Evolutionary conservation across 2,329 filamentous ascomycete species (phyloP).

Genomic region (Penicillium sp.): DNA sequence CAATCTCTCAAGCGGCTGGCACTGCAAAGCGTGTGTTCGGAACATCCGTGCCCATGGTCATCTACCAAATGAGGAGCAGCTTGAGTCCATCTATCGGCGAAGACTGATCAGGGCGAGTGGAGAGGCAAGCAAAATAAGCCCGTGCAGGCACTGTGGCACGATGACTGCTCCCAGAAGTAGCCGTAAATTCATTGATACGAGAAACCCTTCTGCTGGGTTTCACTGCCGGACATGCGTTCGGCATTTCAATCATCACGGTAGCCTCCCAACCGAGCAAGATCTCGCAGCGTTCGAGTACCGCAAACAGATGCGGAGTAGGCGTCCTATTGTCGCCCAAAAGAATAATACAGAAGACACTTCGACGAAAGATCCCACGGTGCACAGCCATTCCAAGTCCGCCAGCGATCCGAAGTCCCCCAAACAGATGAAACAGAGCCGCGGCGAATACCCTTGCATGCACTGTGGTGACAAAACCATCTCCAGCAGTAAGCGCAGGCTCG

Average conservation of each 20-base stretch:
- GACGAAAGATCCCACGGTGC: neutral
- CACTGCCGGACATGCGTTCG: slow-evolving; percentile 8
- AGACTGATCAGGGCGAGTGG: neutral
- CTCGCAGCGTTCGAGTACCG: neutral
- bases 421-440: slow-evolving; percentile 7
- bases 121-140: slow-evolving; percentile 1
- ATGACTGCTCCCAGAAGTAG: neutral
- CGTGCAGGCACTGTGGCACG: slow-evolving; percentile 2
- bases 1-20: slow-evolving; percentile 4
- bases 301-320: neutral
- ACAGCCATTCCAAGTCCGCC: neutral
- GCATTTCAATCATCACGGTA: neutral
- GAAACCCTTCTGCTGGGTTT: slow-evolving; percentile 2
- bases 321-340: neutral
- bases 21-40: slow-evolving; percentile 2
- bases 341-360: neutral
- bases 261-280: neutral
- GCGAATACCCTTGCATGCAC: slow-evolving; percentile 2
- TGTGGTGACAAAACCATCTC: slow-evolving; percentile 4
- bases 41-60: neutral
- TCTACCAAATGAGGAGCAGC: slow-evolving; percentile 5
- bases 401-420: neutral
- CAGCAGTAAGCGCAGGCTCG: slow-evolving; percentile 4
- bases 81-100: neutral
- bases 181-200: slow-evolving; percentile 2